Percentiles rank a stretch among this genome's conserved stretches.
Conservation (phyloP, 192 early-diverging fungal genomes). For the Rhizoclosmatium globosum region DNA sequence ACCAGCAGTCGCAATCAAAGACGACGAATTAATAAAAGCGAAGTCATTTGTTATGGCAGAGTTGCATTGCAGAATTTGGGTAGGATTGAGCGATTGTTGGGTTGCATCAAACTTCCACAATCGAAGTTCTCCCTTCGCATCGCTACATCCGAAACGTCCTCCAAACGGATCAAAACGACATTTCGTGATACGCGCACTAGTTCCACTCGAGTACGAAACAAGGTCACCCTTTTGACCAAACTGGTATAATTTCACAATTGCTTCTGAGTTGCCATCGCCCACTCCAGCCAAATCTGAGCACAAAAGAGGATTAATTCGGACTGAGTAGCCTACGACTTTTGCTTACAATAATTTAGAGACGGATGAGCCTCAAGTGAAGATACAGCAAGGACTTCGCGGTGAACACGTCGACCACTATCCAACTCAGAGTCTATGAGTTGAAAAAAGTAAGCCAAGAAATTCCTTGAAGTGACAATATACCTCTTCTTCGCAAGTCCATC, state of each 20-base stretch:
- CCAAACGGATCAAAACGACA: constrained; percentile 82
- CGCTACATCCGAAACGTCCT: constrained; percentile 77
- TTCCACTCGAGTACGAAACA: constrained; percentile 65
- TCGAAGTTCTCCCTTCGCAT: constrained; percentile 70
- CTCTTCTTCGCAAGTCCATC: constrained; percentile 38
- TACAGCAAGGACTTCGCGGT: constrained; percentile 46
- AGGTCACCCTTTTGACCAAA: constrained; percentile 78
- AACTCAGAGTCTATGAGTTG: constrained; percentile 18
- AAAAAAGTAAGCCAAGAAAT: constrained; percentile 5
- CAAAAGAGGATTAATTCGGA: background rate
- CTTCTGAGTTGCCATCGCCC: constrained; percentile 46
- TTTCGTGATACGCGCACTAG: constrained; percentile 52
- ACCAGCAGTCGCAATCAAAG: constrained; percentile 76
- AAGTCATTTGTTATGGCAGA: constrained; percentile 75
- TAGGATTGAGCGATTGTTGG: constrained; percentile 64
- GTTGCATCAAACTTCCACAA: constrained; percentile 83
- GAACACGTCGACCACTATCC: constrained; percentile 36
- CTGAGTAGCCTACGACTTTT: background rate
- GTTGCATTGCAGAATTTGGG: constrained; percentile 58
- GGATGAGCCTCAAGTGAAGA: constrained; percentile 57
- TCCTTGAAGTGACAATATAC: constrained; percentile 38
- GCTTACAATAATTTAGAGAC: constrained; percentile 59
- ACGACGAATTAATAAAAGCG: constrained; percentile 75
- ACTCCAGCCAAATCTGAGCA: constrained; percentile 58
- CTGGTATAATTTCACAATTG: constrained; percentile 75